A percentile compares a stretch with the other conserved stretches of the same genome.
Conservation (phyloP, 306 rosid species). For the Spatholobus suberectus region DNA sequence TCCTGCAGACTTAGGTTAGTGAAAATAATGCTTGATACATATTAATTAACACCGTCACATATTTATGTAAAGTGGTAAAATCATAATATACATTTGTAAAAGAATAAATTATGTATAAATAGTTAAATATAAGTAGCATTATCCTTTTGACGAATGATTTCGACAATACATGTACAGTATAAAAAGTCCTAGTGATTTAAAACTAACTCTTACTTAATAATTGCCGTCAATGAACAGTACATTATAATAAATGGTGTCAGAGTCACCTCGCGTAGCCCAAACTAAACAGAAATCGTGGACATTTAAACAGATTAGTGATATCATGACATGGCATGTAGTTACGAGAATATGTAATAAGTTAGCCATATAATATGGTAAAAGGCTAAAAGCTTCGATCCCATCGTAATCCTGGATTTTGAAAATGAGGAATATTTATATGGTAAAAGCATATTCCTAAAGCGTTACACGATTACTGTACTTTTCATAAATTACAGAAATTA, state of each 20-base stretch:
- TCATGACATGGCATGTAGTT: neutral
- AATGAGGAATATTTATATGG: neutral
- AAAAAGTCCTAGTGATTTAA: neutral
- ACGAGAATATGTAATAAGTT: neutral
- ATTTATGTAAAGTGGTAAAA: neutral
- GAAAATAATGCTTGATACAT: neutral
- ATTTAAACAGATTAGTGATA: slow-evolving; percentile 26
- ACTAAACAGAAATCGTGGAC: neutral
- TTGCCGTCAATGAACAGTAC: neutral
- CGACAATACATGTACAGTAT: neutral
- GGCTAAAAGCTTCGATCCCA: neutral
- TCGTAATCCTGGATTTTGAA: neutral
- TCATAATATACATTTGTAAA: neutral
- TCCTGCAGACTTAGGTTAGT: neutral
- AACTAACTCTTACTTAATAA: neutral
- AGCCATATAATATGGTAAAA: neutral
- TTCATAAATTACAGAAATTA: neutral
- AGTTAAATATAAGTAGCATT: neutral
- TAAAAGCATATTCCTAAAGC: slow-evolving; percentile 30
- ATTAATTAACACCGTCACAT: neutral
- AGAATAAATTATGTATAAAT: neutral
- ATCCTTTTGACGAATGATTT: neutral
- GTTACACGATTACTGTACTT: neutral
- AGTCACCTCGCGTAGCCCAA: slow-evolving; percentile 3
- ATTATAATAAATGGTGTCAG: neutral